Percentiles rank a stretch among this genome's conserved stretches.
Evolutionary conservation across 1,284 basidiomycete species (phyloP).

Genomic region (Cutaneotrichosporon sp.): DNA sequence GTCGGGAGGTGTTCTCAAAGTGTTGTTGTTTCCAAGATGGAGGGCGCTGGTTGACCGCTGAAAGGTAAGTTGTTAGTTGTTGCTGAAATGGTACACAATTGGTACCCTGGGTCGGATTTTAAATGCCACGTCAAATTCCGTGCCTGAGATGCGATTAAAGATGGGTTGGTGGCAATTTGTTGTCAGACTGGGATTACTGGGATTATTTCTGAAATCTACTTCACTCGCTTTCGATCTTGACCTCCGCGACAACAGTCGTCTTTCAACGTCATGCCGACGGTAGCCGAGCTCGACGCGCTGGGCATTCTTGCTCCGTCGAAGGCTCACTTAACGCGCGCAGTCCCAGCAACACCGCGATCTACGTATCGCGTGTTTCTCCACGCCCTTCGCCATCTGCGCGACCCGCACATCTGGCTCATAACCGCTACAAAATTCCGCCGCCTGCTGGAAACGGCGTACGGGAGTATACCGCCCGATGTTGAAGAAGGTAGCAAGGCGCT

Average conservation of each 20-base stretch:
- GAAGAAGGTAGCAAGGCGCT: background rate
- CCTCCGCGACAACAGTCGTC: no score
- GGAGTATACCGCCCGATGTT: background rate
- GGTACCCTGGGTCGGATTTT: background rate
- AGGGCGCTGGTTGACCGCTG: no score
- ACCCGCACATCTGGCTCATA: slow-evolving; percentile 39
- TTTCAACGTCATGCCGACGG: background rate
- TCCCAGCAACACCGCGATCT: slow-evolving; percentile 3
- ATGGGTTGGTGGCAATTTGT: no score
- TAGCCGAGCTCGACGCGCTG: background rate
- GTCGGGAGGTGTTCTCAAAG: background rate
- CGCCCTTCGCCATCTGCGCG: slow-evolving; percentile 32
- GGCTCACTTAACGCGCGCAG: background rate
- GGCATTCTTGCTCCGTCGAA: background rate
- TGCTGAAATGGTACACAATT: background rate
- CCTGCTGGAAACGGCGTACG: background rate
- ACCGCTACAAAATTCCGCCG: slow-evolving; percentile 22
- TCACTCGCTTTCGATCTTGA: background rate
- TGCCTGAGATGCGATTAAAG: no score
- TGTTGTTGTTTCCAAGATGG: background rate
- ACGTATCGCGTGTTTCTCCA: slow-evolving; percentile 34
- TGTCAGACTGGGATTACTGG: no score
- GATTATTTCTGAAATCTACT: no score
- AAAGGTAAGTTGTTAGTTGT: background rate
- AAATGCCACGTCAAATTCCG: background rate